Base-by-base conservation (phyloP, 441 rosid genomes). In the Arabidopsis hybrid region DNA sequence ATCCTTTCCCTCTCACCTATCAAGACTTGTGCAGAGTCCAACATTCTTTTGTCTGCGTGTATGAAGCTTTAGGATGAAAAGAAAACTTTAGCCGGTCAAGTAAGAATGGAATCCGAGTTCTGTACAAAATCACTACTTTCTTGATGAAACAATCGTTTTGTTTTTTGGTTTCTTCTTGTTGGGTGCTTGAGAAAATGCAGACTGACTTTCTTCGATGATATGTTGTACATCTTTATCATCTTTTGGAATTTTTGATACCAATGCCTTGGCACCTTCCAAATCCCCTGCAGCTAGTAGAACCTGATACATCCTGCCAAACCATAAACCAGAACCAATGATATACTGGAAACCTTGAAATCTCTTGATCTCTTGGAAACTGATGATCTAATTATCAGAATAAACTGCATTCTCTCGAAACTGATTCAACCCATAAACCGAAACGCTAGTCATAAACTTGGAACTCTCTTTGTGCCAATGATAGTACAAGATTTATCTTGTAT, bases 281-380 rank as follows among this genome's bases (percentile, higher is more conserved):
- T 86, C 87, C 34, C 95, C 92, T 16, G 83, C 79, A 65, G 89
- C 93, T 82, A 92, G 62, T 75, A 88, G 82, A 42, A 82, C 97
- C 76, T 90, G 91, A 82, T 91, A 89, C 98, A 95, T 91, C 89
- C 98, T 95, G 88, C 85, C 71, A 53, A n/a, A 36, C 63, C 58
- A 77, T 21, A 65, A 58, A 71, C 65, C 67, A 35, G 14, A 69
- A 79, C 43, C 9, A 67, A 31, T 40, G 35, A 59, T 39, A 60
- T 42, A n/a, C 3, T 1, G 36, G 2, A 34, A 38, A 38, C 42
- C 9, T 45, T 60, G 0, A 12, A 60, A 26, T 11, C 51, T 31
- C 35, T 52, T 13, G 3, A 52, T 52, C 35, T 26, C 35, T 21
- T 10, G 13, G 21, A 17, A 51, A 51, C 32, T 2, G 14, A 38